Conservation (phyloP, 2,329 filamentous ascomycete species). For the Cytospora schulzeri region DNA sequence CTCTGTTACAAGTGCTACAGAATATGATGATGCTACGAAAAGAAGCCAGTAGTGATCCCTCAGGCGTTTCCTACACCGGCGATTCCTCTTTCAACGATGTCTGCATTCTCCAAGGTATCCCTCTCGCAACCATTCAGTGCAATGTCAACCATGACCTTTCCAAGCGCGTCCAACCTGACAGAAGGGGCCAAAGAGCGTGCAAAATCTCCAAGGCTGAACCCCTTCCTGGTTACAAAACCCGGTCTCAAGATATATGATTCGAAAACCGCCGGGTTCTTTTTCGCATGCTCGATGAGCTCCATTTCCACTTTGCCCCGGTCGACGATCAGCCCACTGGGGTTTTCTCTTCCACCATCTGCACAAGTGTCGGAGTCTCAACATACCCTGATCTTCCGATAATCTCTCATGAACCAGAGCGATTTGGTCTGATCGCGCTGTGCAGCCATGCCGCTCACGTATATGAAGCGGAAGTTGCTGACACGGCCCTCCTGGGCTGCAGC, state of each 20-base stretch:
- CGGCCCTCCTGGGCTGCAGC: not conserved
- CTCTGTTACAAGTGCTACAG: not conserved
- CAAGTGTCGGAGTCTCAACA: not conserved
- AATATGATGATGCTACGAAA: not conserved
- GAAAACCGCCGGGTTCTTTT: not conserved
- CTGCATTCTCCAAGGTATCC: not conserved
- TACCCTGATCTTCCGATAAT: not conserved
- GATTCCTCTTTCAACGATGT: not conserved
- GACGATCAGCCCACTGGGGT: not conserved
- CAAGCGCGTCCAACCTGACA: not conserved
- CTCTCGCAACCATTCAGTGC: not conserved
- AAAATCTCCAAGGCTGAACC: not conserved
- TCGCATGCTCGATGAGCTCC: not conserved
- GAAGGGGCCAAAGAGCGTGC: not conserved
- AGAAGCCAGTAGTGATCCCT: not conserved
- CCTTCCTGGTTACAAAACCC: not conserved
- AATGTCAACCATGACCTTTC: not conserved
- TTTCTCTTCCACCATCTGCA: not conserved
- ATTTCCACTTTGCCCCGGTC: not conserved
- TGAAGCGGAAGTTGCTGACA: not conserved
- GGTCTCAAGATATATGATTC: not conserved
- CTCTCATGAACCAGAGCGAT: not conserved
- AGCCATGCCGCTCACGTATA: not conserved
- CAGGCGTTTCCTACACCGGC: not conserved
- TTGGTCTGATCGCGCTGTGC: not conserved